These are phyloP conservation scores for Periconia sp. DNA, from an alignment of 2,329 filamentous ascomycete genomes.

Conservation along the genomic window DNA sequence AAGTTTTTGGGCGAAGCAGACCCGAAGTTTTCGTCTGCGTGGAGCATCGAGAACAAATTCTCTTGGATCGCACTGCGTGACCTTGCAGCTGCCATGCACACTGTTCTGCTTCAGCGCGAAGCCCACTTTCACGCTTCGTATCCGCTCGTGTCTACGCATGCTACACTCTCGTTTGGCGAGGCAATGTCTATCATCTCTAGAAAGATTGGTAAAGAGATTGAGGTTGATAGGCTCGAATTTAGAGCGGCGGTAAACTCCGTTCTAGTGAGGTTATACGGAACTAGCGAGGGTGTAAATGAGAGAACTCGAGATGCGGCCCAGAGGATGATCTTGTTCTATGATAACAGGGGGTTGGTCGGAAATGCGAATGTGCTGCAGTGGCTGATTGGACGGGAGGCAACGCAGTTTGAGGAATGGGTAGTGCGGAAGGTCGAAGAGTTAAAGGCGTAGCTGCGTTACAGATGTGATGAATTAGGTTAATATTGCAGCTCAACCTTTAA, in stretches of 20 bases:
- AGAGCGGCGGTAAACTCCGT: constrained; percentile 23
- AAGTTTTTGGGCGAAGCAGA: constrained; percentile 22
- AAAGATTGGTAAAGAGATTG: constrained; percentile 31
- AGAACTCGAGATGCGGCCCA: constrained; percentile 16
- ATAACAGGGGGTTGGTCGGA: constrained; percentile 15
- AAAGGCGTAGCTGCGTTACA: too few species aligned
- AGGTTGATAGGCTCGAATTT: constrained; percentile 18
- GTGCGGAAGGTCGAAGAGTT: constrained; percentile 3
- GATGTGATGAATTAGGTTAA: too few species aligned
- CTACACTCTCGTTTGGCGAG: constrained; percentile 22
- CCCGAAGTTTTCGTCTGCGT: constrained; percentile 24
- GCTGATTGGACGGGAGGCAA: constrained; percentile 15
- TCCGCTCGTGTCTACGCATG: constrained; percentile 26
- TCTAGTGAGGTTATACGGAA: constrained; percentile 12
- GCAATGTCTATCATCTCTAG: constrained; percentile 19
- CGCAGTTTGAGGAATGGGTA: constrained; percentile 16
- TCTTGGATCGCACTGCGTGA: constrained; percentile 33
- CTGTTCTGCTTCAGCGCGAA: constrained; percentile 28
- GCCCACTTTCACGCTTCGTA: constrained; percentile 36
- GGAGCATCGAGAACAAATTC: constrained; percentile 25
- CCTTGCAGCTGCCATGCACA: constrained; percentile 28
- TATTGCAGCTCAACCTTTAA: too few species aligned
- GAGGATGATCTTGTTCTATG: constrained; percentile 24
- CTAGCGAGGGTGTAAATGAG: constrained; percentile 5
- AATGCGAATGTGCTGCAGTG: constrained; percentile 22